Percentiles rank a stretch among this genome's conserved stretches.
These are phyloP conservation scores for Cicer cuneatum DNA, from an alignment of 306 rosid species.

Conservation along the genomic window DNA sequence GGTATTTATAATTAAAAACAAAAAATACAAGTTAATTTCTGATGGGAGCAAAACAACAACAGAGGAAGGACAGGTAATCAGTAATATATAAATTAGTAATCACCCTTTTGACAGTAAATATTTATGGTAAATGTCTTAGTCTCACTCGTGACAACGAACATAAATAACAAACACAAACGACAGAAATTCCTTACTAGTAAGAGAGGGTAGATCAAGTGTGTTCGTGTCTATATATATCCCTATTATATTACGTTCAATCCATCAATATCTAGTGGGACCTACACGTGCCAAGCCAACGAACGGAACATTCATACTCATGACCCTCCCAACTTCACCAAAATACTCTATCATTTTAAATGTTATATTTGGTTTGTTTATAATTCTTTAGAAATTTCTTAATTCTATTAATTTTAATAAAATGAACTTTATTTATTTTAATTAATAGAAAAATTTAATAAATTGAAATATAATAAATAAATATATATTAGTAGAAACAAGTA, in stretches of 20 bases:
- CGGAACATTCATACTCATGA: too few species aligned
- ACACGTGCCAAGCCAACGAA: background rate
- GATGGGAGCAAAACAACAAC: background rate
- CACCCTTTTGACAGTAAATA: background rate
- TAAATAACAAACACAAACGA: conserved; percentile 42
- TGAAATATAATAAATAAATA: too few species aligned
- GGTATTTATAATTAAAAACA: too few species aligned
- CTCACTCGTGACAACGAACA: conserved; percentile 41
- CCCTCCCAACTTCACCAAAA: too few species aligned
- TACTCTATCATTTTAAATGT: too few species aligned
- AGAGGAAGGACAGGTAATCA: background rate
- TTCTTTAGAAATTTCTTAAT: too few species aligned
- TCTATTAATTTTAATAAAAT: too few species aligned
- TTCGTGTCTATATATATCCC: conserved; percentile 28
- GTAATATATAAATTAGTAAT: background rate
- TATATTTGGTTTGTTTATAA: too few species aligned
- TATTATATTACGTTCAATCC: background rate
- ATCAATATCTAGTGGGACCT: conserved; percentile 32
- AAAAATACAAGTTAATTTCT: too few species aligned
- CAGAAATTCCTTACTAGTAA: conserved; percentile 59
- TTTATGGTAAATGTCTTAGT: background rate
- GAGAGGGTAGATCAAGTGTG: conserved; percentile 12
- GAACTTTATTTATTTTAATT: too few species aligned
- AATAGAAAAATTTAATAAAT: too few species aligned
- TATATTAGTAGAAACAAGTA: too few species aligned